These are phyloP conservation scores for Scorias spongiosa DNA, from an alignment of 2,329 filamentous ascomycete species.

Conservation along the genomic window DNA sequence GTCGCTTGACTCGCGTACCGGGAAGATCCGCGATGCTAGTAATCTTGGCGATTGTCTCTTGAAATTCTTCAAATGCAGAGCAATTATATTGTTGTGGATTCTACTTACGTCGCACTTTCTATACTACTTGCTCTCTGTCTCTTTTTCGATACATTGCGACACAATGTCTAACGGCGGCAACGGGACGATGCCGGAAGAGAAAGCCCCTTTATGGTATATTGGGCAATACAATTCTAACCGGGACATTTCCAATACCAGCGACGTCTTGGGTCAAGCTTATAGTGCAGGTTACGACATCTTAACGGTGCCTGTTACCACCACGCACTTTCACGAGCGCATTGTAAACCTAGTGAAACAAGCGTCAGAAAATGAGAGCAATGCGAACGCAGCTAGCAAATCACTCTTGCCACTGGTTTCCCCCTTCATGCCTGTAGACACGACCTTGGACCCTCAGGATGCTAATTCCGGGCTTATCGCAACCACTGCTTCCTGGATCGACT, in stretches of 20 bases:
- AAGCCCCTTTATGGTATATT: conserved; percentile 45
- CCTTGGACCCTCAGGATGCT: conserved; percentile 49
- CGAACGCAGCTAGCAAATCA: conserved; percentile 22
- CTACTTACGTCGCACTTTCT: too few relatives aligned
- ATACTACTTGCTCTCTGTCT: too few relatives aligned
- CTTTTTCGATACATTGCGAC: background rate
- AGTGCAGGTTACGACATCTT: conserved; percentile 55
- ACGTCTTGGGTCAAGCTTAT: conserved; percentile 32
- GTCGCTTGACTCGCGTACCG: background rate
- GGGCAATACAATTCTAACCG: conserved; percentile 59
- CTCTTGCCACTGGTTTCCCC: conserved; percentile 39
- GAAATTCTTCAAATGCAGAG: too few relatives aligned
- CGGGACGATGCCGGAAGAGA: conserved; percentile 13
- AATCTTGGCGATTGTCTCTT: too few relatives aligned
- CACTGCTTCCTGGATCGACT: conserved; percentile 84
- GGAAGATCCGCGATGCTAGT: background rate
- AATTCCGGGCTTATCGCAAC: conserved; percentile 63
- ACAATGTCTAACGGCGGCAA: background rate
- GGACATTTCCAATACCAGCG: conserved; percentile 34
- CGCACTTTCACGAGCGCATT: conserved; percentile 55
- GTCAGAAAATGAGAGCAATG: conserved; percentile 29
- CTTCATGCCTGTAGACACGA: conserved; percentile 66
- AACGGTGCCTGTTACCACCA: conserved; percentile 63
- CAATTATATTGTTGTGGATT: too few relatives aligned
- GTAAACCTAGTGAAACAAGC: conserved; percentile 45